A percentile compares a stretch with the other conserved stretches of the same genome.
phyloP scores from a whole-genome alignment of 345 rosid species.

The Melaleuca alternifolia region DNA sequence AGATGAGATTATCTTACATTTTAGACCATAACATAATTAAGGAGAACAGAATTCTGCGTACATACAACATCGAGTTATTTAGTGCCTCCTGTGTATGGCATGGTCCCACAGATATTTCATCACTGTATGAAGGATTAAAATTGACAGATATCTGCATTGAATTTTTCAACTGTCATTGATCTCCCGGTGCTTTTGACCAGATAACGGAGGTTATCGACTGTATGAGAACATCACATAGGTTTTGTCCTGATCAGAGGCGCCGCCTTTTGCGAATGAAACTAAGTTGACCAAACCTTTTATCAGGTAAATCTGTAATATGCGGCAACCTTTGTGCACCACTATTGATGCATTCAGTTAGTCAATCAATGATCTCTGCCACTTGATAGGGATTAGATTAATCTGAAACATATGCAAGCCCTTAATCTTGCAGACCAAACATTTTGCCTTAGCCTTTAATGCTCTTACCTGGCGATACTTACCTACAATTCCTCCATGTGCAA shows the following conservation, averaged over 20 bases:
- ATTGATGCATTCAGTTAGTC: background rate
- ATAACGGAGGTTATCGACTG: background rate
- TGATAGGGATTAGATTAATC: background rate
- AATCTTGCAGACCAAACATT: background rate
- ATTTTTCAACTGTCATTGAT: background rate
- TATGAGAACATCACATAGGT: background rate
- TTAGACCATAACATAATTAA: background rate
- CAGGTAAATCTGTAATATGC: background rate
- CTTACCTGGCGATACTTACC: background rate
- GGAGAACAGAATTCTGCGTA: background rate
- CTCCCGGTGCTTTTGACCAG: background rate
- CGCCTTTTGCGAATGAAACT: background rate
- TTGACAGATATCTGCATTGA: background rate
- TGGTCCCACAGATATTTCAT: background rate
- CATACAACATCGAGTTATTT: background rate
- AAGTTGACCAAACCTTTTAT: background rate
- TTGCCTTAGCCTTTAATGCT: background rate
- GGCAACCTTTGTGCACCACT: background rate
- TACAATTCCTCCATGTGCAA: background rate
- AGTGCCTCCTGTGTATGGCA: background rate
- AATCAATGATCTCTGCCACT: background rate
- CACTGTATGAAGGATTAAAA: background rate
- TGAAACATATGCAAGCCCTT: background rate
- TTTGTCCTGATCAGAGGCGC: background rate
- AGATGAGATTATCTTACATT: background rate